Evolutionary conservation across 768 basidiomycete genomes (phyloP).

Genomic region (Grammothele lineata): DNA sequence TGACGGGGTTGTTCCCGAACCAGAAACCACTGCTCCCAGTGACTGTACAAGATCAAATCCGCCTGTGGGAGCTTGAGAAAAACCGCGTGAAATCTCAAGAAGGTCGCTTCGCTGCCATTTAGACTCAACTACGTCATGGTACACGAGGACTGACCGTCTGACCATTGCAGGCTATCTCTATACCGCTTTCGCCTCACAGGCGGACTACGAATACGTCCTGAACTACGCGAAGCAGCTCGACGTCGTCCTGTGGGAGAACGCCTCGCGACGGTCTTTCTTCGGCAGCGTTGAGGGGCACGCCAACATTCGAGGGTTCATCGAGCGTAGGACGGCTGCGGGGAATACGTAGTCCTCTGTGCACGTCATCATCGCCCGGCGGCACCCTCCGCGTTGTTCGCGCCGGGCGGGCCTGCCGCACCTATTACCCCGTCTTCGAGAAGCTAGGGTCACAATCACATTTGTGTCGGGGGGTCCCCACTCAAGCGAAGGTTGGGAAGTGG

Average conservation of each 20-base stretch:
- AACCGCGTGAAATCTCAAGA: conserved; percentile 86
- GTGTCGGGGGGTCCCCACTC: too few species aligned
- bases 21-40: conserved; percentile 93
- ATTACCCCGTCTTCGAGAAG: too few species aligned
- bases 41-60: conserved; percentile 96
- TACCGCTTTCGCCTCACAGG: conserved; percentile 79
- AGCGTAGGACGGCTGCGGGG: conserved; percentile 44
- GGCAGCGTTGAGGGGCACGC: conserved; percentile 73
- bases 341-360: too few species aligned
- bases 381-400: background rate
- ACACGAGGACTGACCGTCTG: conserved; percentile 15
- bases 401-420: too few species aligned
- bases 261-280: conserved; percentile 75
- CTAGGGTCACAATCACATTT: too few species aligned
- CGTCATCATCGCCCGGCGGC: too few species aligned
- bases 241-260: conserved; percentile 81
- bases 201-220: conserved; percentile 83
- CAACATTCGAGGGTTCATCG: conserved; percentile 77
- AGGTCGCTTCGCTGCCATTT: conserved; percentile 45
- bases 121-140: conserved; percentile 15
- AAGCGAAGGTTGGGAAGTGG: too few species aligned
- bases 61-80: conserved; percentile 95
- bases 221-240: conserved; percentile 81
- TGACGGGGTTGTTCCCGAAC: conserved; percentile 6
- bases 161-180: conserved; percentile 73